Conservation (phyloP, 345 rosid genomes). For the Hibiscus tridactylites region DNA sequence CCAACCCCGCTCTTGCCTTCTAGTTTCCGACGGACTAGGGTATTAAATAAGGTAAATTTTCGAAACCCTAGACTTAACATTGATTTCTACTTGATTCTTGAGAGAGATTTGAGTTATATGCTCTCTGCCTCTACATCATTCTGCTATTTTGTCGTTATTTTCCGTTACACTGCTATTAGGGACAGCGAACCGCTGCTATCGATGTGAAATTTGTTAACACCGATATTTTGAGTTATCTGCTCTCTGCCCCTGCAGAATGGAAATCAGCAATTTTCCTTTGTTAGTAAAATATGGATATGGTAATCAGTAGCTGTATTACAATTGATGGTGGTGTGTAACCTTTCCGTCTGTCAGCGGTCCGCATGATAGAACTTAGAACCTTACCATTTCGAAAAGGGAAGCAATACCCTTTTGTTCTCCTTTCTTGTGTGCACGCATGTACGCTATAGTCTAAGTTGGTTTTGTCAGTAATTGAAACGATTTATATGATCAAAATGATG, state of each 20-base stretch:
- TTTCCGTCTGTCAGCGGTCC: too few relatives aligned
- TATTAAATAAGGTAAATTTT: neutral
- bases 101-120: neutral
- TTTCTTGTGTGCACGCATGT: too few relatives aligned
- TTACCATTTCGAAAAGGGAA: too few relatives aligned
- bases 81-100: neutral
- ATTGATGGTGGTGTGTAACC: too few relatives aligned
- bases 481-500: too few relatives aligned
- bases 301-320: too few relatives aligned
- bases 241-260: neutral
- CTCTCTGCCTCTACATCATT: neutral
- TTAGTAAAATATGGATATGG: too few relatives aligned
- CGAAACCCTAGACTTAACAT: neutral
- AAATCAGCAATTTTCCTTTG: too few relatives aligned
- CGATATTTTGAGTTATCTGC: neutral
- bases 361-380: too few relatives aligned
- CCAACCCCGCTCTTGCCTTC: neutral
- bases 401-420: too few relatives aligned
- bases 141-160: neutral
- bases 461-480: too few relatives aligned
- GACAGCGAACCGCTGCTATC: neutral
- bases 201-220: neutral
- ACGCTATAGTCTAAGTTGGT: too few relatives aligned
- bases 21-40: neutral
- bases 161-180: neutral